phyloP scores from a whole-genome alignment of 2,329 filamentous ascomycete genomes.

The Paecilomyces sp. region DNA sequence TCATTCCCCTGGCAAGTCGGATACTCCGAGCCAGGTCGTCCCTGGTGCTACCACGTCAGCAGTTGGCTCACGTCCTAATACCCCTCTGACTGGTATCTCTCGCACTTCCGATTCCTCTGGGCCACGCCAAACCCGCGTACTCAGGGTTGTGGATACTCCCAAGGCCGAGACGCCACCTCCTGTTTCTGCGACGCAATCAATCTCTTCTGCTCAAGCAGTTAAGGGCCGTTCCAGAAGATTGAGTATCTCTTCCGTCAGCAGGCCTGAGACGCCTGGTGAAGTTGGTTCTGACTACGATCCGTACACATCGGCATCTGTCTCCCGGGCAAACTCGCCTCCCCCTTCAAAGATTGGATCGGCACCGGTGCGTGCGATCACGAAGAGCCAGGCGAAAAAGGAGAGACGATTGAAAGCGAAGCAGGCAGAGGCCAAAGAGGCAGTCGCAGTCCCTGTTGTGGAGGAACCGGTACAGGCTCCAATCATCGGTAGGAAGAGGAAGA shows the following conservation, averaged over 20 bases:
- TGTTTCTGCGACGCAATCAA: slow-evolving; percentile 22
- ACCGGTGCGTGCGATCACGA: slow-evolving; percentile 53
- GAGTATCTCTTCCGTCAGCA: slow-evolving; percentile 49
- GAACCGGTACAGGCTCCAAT: slow-evolving; percentile 55
- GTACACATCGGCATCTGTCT: slow-evolving; percentile 52
- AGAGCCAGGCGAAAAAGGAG: slow-evolving; percentile 57
- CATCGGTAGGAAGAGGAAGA: slow-evolving; percentile 56
- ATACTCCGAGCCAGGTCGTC: slow-evolving; percentile 12
- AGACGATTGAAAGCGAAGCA: slow-evolving; percentile 44
- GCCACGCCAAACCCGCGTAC: slow-evolving; percentile 41
- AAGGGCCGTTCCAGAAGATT: slow-evolving; percentile 27
- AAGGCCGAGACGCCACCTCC: slow-evolving; percentile 40
- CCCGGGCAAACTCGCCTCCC: slow-evolving; percentile 53
- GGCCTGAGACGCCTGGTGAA: slow-evolving; percentile 56
- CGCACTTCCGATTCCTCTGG: slow-evolving; percentile 31
- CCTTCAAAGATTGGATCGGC: slow-evolving; percentile 51
- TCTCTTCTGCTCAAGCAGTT: slow-evolving; percentile 20
- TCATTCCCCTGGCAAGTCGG: slow-evolving; percentile 13
- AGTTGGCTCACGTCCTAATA: slow-evolving; percentile 43
- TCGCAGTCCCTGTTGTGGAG: slow-evolving; percentile 28
- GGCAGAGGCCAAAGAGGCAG: slow-evolving; percentile 35
- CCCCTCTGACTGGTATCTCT: slow-evolving; percentile 33
- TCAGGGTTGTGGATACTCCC: slow-evolving; percentile 51
- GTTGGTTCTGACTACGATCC: slow-evolving; percentile 52
- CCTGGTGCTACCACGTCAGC: slow-evolving; percentile 20